Evolutionary conservation across 306 rosid species (phyloP).

Genomic region (Sophora flavescens): DNA sequence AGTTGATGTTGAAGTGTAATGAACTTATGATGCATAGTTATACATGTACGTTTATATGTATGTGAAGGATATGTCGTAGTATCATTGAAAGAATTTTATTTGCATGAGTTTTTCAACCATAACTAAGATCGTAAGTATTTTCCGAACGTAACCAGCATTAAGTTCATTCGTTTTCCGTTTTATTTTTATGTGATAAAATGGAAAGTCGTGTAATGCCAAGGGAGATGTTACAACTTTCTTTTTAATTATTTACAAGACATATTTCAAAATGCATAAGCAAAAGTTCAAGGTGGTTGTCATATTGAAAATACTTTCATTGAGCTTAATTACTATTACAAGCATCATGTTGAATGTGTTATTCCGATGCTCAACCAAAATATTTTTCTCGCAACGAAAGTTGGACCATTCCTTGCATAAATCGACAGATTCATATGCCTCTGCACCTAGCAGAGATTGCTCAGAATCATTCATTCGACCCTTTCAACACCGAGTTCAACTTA

Average conservation of each 20-base stretch:
- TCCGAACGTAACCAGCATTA: too few species aligned
- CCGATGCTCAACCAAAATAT: neutral
- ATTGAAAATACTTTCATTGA: neutral
- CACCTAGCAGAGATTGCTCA: slow-evolving; percentile 2
- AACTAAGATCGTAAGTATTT: too few species aligned
- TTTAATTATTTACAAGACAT: neutral
- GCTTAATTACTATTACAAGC: neutral
- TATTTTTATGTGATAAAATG: too few species aligned
- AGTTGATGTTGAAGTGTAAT: too few species aligned
- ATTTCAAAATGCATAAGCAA: neutral
- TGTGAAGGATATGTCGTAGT: too few species aligned
- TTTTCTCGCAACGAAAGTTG: neutral
- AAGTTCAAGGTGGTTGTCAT: neutral
- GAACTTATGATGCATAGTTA: too few species aligned
- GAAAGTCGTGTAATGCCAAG: too few species aligned
- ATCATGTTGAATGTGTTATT: neutral
- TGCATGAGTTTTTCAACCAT: too few species aligned
- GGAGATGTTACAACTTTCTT: too few species aligned
- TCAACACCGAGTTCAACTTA: slow-evolving; percentile 14
- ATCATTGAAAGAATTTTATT: too few species aligned
- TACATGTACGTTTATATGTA: too few species aligned
- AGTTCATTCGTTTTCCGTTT: too few species aligned
- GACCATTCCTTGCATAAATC: slow-evolving; percentile 2
- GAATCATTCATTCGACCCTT: neutral
- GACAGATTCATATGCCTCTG: neutral